Base-by-base conservation (phyloP, 192 early-diverging fungal species). In the Gigaspora rosea region DNA sequence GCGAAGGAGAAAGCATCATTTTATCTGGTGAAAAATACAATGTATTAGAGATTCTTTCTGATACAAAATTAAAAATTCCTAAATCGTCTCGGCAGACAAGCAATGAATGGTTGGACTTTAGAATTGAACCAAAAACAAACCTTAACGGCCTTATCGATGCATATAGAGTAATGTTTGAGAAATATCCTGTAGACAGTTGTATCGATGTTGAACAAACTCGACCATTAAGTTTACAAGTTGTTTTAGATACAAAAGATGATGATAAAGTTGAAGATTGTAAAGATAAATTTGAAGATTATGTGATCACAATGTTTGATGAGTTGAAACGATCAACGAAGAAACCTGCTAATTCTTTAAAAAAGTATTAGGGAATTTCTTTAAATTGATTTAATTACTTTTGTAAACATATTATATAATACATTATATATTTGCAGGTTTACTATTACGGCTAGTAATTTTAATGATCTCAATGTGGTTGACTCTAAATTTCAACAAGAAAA, bases 221-320 rank as follows among this genome's bases (percentile, higher is more conserved):
- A 47, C 72, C 72, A 61, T 22, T 74, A 16, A 48, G 11, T 33
- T 49, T 74, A 22, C 57, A 20, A 22, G 41, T 74, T n/a, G 57
- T 47, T 6, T 48, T 74, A 22, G 57, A 74, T 62, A 59, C 13
- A 32, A 4, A 12, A 20, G 33, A n/a, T 15, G 6, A 54, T 32
- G 27, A 54, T 52, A n/a, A 71, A 27, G 16, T 71, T 6, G 50
- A 71, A 33, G 22, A 71, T 32, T 52, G 32, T 18, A n/a, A 15
- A 48, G 50, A 54, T 8, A 71, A 71, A 51, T 71, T 71, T 71
- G 27, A 71, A 52, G 69, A 71, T 33, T 71, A 71, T 52, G 33
- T 71, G 2, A 1, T 1, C 5, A 27, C 51, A 27, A 71, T 52
- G 22, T 71, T 71, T 54, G 47, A 22, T 8, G 10, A 52, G 7